Conservation (phyloP, 2,329 filamentous ascomycete species). For the Pseudopithomyces maydicus region DNA sequence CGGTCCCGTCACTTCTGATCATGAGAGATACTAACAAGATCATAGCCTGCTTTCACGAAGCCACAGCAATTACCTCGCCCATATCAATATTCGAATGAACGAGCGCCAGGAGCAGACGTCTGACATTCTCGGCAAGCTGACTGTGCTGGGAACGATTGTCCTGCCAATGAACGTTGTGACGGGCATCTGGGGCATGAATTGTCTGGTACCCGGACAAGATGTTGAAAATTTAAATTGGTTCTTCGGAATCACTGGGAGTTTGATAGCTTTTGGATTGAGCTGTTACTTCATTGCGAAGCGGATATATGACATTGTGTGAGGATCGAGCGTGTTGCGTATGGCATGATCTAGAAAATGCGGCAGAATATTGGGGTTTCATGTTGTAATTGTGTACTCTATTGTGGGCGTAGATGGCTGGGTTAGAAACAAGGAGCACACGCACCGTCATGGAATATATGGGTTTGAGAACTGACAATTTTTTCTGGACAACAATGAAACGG, state of each 20-base stretch:
- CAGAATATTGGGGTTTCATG: no score
- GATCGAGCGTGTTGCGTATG: not conserved
- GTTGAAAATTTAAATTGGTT: slow-evolving; percentile 67
- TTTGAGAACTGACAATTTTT: no score
- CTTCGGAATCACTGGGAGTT: slow-evolving; percentile 68
- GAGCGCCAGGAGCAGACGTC: slow-evolving; percentile 95
- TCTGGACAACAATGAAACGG: no score
- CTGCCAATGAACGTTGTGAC: slow-evolving; percentile 99
- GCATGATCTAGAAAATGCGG: not conserved
- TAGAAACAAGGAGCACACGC: not conserved
- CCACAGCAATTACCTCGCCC: slow-evolving; percentile 96
- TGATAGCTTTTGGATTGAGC: slow-evolving; percentile 77
- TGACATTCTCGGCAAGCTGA: slow-evolving; percentile 92
- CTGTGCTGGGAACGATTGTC: slow-evolving; percentile 94
- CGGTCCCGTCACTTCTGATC: not conserved
- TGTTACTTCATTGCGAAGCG: slow-evolving; percentile 85
- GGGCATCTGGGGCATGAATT: slow-evolving; percentile 97
- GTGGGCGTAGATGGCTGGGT: not conserved
- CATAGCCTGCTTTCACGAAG: slow-evolving; percentile 82
- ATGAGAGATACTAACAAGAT: slow-evolving; percentile 16
- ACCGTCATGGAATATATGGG: no score
- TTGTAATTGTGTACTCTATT: no score
- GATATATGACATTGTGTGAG: slow-evolving; percentile 48
- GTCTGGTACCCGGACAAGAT: slow-evolving; percentile 88
- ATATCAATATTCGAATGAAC: slow-evolving; percentile 99